These are phyloP conservation scores for Penicillium sp. DNA, from an alignment of 2,329 filamentous ascomycete species.

Conservation along the genomic window DNA sequence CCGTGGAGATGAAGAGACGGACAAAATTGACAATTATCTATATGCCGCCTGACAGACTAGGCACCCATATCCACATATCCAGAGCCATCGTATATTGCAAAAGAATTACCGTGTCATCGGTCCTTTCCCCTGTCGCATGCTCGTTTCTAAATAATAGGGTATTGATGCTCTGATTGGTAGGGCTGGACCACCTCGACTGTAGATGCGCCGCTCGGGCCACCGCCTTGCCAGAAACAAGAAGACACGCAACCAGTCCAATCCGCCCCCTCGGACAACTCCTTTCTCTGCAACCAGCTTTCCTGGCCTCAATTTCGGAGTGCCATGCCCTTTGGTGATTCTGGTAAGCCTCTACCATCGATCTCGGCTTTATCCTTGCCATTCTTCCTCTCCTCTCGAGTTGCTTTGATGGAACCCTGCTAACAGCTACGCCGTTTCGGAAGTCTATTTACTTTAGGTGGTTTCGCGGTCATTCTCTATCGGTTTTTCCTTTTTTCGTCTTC, in stretches of 20 bases:
- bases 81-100: not conserved
- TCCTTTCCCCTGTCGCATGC: not conserved
- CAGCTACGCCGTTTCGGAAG: constrained; percentile 22
- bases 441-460: constrained; percentile 40
- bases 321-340: constrained; percentile 36
- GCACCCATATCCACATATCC: not conserved
- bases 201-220: constrained; percentile 24
- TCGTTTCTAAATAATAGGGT: not conserved
- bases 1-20: too few species aligned
- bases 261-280: constrained; percentile 20
- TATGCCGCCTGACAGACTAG: not conserved
- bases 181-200: constrained; percentile 5
- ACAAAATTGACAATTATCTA: not conserved
- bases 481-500: constrained; percentile 27
- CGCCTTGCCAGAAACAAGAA: constrained; percentile 28
- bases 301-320: constrained; percentile 27
- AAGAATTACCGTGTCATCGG: not conserved
- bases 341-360: constrained; percentile 19
- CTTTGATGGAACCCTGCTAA: constrained; percentile 21
- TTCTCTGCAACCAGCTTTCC: constrained; percentile 22
- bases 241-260: constrained; percentile 30
- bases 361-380: not conserved
- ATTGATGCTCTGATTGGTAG: constrained; percentile 15
- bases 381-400: not conserved
- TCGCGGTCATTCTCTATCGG: constrained; percentile 37